phyloP scores from a whole-genome alignment of 768 basidiomycete genomes.

The Xerocomus brunneocitrinus region DNA sequence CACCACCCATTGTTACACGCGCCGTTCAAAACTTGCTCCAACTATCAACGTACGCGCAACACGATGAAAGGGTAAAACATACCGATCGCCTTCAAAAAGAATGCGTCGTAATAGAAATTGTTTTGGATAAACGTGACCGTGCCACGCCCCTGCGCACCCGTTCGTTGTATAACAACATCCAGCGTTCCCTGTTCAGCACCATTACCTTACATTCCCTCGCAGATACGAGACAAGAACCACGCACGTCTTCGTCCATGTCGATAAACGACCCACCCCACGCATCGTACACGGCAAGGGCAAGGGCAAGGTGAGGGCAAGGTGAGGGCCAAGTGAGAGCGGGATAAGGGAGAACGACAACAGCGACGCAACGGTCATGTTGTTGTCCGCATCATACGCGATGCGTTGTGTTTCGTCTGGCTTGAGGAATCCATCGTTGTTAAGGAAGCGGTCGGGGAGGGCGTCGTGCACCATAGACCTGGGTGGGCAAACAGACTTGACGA shows the following conservation, averaged over 20 bases:
- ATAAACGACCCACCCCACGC: slow-evolving; percentile 75
- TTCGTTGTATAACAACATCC: slow-evolving; percentile 88
- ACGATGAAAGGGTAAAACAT: slow-evolving; percentile 19
- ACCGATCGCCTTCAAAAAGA: slow-evolving; percentile 97
- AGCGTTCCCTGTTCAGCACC: slow-evolving; percentile 63
- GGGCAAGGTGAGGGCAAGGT: too few species aligned
- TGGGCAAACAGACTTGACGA: slow-evolving; percentile 51
- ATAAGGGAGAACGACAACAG: too few species aligned
- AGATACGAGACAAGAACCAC: slow-evolving; percentile 26
- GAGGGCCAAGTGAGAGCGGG: slow-evolving; percentile 36
- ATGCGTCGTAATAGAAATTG: slow-evolving; percentile 97
- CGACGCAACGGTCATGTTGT: too few species aligned
- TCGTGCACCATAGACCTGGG: slow-evolving; percentile 18
- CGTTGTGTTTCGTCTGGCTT: too few species aligned
- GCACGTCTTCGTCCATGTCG: slow-evolving; percentile 93
- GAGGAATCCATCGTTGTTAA: too few species aligned
- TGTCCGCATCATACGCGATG: too few species aligned
- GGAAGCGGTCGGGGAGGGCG: too few species aligned
- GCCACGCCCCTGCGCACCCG: slow-evolving; percentile 60
- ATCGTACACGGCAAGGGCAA: slow-evolving; percentile 52
- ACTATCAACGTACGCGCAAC: slow-evolving; percentile 1
- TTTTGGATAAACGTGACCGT: slow-evolving; percentile 85
- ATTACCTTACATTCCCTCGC: background rate
- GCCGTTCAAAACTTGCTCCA: slow-evolving; percentile 76
- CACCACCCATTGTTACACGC: slow-evolving; percentile 87